Evolutionary conservation across 345 rosid species (phyloP).

Genomic region (Euphorbia tirucalli): DNA sequence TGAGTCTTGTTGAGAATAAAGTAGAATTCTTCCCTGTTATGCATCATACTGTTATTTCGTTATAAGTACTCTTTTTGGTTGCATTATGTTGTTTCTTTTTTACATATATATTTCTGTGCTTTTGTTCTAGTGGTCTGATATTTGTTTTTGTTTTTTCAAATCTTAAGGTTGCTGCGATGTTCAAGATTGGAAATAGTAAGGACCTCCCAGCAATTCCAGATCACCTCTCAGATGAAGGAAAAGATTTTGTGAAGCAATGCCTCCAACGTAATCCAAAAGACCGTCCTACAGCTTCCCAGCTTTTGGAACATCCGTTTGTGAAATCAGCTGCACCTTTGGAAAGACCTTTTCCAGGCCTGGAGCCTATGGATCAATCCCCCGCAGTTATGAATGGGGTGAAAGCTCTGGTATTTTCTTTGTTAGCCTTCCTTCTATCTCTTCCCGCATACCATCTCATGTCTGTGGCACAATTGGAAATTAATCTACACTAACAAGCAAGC

Average conservation of each 20-base stretch:
- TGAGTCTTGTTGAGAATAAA: constrained; percentile 13
- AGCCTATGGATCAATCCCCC: constrained; percentile 44
- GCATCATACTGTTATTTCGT: neutral
- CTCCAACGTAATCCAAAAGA: constrained; percentile 57
- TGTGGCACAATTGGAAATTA: neutral
- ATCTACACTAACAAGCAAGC: neutral
- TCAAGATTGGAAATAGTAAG: constrained; percentile 77
- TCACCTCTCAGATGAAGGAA: constrained; percentile 16
- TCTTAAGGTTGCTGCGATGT: constrained; percentile 53
- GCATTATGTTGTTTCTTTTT: neutral
- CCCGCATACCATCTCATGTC: neutral
- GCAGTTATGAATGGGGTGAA: constrained; percentile 45
- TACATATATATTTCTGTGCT: neutral
- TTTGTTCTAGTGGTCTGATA: neutral
- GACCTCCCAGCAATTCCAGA: constrained; percentile 79
- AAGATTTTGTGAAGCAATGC: constrained; percentile 14
- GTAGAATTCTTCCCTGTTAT: constrained; percentile 16
- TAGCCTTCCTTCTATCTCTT: neutral
- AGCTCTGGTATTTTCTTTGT: constrained; percentile 40
- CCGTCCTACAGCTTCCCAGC: constrained; percentile 62
- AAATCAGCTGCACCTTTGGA: constrained; percentile 54
- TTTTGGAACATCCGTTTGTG: constrained; percentile 63
- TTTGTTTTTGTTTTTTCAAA: neutral
- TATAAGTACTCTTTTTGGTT: too few species aligned
- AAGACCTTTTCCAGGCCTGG: constrained; percentile 43